Base-by-base conservation (phyloP, 2,329 filamentous ascomycete species). In the Penicillium polonicum region DNA sequence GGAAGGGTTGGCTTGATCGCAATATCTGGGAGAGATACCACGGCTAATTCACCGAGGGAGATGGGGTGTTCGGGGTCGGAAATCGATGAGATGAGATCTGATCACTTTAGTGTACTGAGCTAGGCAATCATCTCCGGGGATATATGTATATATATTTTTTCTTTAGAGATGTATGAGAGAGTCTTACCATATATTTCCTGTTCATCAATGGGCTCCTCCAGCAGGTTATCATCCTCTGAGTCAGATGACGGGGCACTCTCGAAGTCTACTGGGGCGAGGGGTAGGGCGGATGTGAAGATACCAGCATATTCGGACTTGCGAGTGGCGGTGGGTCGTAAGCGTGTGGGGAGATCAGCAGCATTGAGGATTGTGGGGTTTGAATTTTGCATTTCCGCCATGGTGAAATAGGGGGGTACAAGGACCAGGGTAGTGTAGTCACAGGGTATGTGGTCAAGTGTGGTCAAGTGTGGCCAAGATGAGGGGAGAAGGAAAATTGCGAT, bases 61-160 rank as follows among this genome's bases (percentile, higher is more conserved):
- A 97, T 86, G 38, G 94, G 94, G 72, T 99, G 94, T 78, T 99
- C 94, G 2, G 94, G 94, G 74, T 99, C 94, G 25, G 91, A 93
- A 70, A 99, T 97, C 66, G 90, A 89, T 62, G 92, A 91, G 68
- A 99, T 94, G 60, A 99, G 83, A 79, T 99, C 93, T 94, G 63
- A 48, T 15, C 21, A 27, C 25, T 55, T 42, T 44, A 55, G 51
- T 43, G 17, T 19, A 43, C 31, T 42, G 43, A 23, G 21, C 8
- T n/a, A 21, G 21, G 27, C 13, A 19, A 31, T n/a, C 17, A 29
- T 39, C 29, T 21, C 23, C 17, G n/a, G 31, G 49, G 13, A 23
- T n/a, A 19, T 19, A 5, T 23, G 5, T 23, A 23, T 23, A 23
- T 23, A 23, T 23, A 23, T 23, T 1, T 36, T n/a, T 10, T 17